phyloP scores from a whole-genome alignment of 108 stramenopile species.

The Phaeodactylum tricornutum region DNA sequence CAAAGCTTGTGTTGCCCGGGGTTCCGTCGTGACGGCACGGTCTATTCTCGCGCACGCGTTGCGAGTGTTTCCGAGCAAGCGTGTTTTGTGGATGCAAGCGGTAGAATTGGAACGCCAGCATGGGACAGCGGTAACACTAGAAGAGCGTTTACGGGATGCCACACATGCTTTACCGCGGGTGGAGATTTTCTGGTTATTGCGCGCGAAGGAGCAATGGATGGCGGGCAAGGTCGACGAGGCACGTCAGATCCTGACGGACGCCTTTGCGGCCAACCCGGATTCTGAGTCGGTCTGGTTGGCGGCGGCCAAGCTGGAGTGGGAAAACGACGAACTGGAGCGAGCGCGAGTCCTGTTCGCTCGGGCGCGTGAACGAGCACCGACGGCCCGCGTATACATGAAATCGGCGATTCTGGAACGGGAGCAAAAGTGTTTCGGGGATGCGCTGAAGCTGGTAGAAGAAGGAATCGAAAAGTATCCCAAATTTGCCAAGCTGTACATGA shows the following conservation, averaged over 20 bases:
- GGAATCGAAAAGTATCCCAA: conserved; percentile 65
- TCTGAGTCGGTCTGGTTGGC: conserved; percentile 94
- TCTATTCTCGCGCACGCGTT: conserved; percentile 81
- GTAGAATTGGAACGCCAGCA: conserved; percentile 83
- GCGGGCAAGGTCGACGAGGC: conserved; percentile 80
- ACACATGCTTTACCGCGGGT: conserved; percentile 69
- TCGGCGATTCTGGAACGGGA: conserved; percentile 85
- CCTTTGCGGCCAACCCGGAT: conserved; percentile 91
- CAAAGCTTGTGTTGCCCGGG: conserved; percentile 49
- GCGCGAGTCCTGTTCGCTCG: conserved; percentile 80
- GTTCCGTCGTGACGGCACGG: conserved; percentile 72
- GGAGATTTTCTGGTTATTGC: conserved; percentile 96
- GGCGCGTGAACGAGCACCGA: conserved; percentile 79
- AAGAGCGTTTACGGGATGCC: conserved; percentile 78
- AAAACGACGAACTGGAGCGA: conserved; percentile 83
- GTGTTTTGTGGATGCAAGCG: conserved; percentile 84
- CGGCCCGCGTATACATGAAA: conserved; percentile 92
- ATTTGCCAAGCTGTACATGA: conserved; percentile 88
- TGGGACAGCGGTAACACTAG: conserved; percentile 58
- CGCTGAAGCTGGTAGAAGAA: conserved; percentile 66
- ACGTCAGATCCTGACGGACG: conserved; percentile 85
- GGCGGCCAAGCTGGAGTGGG: conserved; percentile 96
- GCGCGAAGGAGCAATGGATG: conserved; percentile 94
- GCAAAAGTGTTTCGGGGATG: conserved; percentile 24
- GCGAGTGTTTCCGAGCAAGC: conserved; percentile 66